phyloP scores from a whole-genome alignment of 1,139 yeast genomes.

The Debaryomyces sp. region DNA sequence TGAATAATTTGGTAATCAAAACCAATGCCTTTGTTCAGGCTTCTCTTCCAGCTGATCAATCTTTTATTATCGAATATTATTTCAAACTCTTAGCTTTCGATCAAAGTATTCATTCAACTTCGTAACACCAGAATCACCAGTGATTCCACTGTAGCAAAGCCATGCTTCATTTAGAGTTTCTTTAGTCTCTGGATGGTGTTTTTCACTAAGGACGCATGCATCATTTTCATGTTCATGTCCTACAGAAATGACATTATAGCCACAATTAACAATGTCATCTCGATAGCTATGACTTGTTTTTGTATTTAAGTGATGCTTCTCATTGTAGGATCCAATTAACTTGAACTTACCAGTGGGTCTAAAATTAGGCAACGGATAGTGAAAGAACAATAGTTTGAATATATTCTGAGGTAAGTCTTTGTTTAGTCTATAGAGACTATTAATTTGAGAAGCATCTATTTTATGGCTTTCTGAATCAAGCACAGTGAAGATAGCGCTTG shows the following conservation, averaged over 20 bases:
- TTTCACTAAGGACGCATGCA: constrained; percentile 43
- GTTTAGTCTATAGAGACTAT: constrained; percentile 27
- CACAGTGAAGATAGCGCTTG: constrained; percentile 31
- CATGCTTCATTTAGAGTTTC: constrained; percentile 26
- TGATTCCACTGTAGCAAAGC: constrained; percentile 44
- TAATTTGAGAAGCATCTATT: constrained; percentile 36
- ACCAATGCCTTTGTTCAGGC: constrained; percentile 27
- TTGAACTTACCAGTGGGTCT: constrained; percentile 52
- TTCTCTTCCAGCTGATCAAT: constrained; percentile 45
- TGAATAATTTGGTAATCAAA: constrained; percentile 40
- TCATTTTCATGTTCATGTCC: constrained; percentile 62
- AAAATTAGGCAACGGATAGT: constrained; percentile 54
- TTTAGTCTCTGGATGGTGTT: constrained; percentile 5
- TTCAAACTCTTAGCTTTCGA: constrained; percentile 40
- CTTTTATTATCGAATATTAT: constrained; percentile 27
- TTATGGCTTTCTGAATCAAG: constrained; percentile 36
- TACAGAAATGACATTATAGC: constrained; percentile 49
- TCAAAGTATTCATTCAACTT: constrained; percentile 25
- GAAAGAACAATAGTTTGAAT: constrained; percentile 48
- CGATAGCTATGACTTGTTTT: constrained; percentile 36
- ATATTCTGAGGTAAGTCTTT: constrained; percentile 12
- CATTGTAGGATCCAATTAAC: constrained; percentile 52
- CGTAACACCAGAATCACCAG: constrained; percentile 43
- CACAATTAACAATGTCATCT: constrained; percentile 40
- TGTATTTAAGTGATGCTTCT: constrained; percentile 42